A percentile compares a stretch with the other conserved stretches of the same genome.
Evolutionary conservation across 1,139 yeast genomes (phyloP).

Genomic region (Tardiomyces digboiensis): DNA sequence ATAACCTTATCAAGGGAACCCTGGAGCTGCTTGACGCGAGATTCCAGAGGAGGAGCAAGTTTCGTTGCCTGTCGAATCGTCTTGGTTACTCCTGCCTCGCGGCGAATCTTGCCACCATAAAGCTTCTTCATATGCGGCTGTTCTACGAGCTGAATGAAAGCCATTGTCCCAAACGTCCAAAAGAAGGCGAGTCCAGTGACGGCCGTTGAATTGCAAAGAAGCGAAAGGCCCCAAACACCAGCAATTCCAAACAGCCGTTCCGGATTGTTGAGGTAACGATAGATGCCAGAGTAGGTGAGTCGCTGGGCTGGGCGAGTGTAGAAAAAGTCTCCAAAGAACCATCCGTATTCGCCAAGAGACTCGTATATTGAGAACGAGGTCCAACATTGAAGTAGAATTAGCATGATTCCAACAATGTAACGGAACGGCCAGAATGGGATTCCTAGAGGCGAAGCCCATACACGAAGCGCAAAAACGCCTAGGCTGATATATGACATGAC

Average conservation of each 20-base stretch:
- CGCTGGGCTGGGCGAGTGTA: slow-evolving; percentile 41
- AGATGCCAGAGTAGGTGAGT: slow-evolving; percentile 75
- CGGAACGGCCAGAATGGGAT: slow-evolving; percentile 40
- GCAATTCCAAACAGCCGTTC: slow-evolving; percentile 76
- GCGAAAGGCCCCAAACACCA: slow-evolving; percentile 72
- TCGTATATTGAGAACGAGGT: slow-evolving; percentile 62
- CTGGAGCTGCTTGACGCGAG: slow-evolving; percentile 21
- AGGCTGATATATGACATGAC: slow-evolving; percentile 35
- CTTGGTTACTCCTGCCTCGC: slow-evolving; percentile 53
- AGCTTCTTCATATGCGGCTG: slow-evolving; percentile 72
- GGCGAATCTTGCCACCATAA: slow-evolving; percentile 49
- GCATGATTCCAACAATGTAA: slow-evolving; percentile 43
- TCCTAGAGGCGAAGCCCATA: slow-evolving; percentile 26
- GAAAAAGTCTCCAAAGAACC: slow-evolving; percentile 89
- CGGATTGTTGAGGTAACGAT: slow-evolving; percentile 77
- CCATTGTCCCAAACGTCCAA: slow-evolving; percentile 62
- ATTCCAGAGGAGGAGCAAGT: slow-evolving; percentile 21
- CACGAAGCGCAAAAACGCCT: slow-evolving; percentile 27
- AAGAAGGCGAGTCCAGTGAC: slow-evolving; percentile 48
- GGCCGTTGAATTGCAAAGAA: slow-evolving; percentile 51
- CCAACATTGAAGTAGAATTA: slow-evolving; percentile 59
- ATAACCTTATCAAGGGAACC: slow-evolving; percentile 31
- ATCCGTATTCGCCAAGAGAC: slow-evolving; percentile 76
- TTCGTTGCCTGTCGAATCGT: slow-evolving; percentile 36
- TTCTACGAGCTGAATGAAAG: slow-evolving; percentile 66